Base-by-base conservation (phyloP, 805 yeast genomes). In the Grigorovia humatica region DNA sequence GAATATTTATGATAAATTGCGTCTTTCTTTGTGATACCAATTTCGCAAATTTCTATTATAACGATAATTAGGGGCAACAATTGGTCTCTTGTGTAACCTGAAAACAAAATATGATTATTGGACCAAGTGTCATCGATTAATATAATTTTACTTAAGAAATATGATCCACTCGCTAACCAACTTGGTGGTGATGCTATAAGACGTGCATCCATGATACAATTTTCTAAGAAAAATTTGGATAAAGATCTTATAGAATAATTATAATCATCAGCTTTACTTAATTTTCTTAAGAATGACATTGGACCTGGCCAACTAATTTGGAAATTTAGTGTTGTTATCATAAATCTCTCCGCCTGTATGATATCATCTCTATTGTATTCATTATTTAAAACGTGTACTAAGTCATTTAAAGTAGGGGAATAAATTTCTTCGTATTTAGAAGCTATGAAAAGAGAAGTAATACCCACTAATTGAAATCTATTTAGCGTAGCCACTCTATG, bases 281-380 rank as follows among this genome's bases (percentile, higher is more conserved):
- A 84, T 59, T 96, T 80, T 66, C 97, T 79, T 58, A 90, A 73
- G 64, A 89, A 90, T 43, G 95, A 84, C 96, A 90, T 88, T 50
- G 97, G 97, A 12, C 97, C 97, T 1, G 97, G 96, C 88, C 89
- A 89, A 20, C 96, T 96, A 78, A 90, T 79, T 66, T 89, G 95
- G 70, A 88, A 90, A 58, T 88, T 88, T 55, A 90, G 77, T 48
- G 89, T 82, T 58, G 85, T 88, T 61, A 90, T 83, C 95, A 90
- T 88, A 67, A 83, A 89, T 60, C 88, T 75, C 69, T 90, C 97
- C 1, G 97, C 96, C 60, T 79, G 78, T 54, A 88, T 72, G 48
- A 90, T 77, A 59, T 90, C 96, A 38, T 85, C 90, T 20, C 77
- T 77, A 1, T 84, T 72, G 67, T 86, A 90, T 45, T 86, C 86